A percentile compares a stretch with the other conserved stretches of the same genome.
phyloP scores from a whole-genome alignment of 129 eudicot species.

The Escallonia rubra region DNA sequence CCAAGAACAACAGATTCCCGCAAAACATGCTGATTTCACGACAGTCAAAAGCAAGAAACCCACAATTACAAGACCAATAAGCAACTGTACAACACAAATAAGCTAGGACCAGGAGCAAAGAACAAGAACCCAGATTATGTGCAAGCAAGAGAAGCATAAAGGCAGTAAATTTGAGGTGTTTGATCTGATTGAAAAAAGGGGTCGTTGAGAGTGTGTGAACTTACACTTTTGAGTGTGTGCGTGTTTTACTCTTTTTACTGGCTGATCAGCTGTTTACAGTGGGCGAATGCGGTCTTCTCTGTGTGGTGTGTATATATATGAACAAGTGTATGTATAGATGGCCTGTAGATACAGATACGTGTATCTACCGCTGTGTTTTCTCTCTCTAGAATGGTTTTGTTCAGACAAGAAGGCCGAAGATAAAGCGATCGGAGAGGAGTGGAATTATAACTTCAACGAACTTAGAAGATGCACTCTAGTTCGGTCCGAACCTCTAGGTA shows the following conservation, averaged over 20 bases:
- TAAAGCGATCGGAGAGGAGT: slow-evolving; percentile 23
- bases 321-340: background rate
- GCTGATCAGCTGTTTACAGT: slow-evolving; percentile 17
- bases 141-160: background rate
- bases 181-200: slow-evolving; percentile 30
- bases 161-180: background rate
- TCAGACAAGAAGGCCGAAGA: slow-evolving; percentile 21
- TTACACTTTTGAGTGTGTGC: slow-evolving; percentile 24
- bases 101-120: slow-evolving; percentile 7
- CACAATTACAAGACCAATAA: slow-evolving; percentile 12
- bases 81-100: slow-evolving; percentile 12
- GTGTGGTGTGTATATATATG: slow-evolving; percentile 8
- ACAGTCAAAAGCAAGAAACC: slow-evolving; percentile 13
- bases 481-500: slow-evolving; percentile 14
- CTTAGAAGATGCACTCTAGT: slow-evolving; percentile 4
- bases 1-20: background rate
- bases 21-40: slow-evolving; percentile 11
- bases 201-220: slow-evolving; percentile 24
- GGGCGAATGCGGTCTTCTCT: slow-evolving; percentile 20
- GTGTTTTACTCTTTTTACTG: slow-evolving; percentile 11
- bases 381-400: slow-evolving; percentile 22
- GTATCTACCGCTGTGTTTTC: slow-evolving; percentile 7
- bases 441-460: slow-evolving; percentile 20
- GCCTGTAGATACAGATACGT: no score
- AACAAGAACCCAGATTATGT: slow-evolving; percentile 10